Evolutionary conservation across 1,284 basidiomycete species (phyloP).

Genomic region (Leccinum glutinopallens): DNA sequence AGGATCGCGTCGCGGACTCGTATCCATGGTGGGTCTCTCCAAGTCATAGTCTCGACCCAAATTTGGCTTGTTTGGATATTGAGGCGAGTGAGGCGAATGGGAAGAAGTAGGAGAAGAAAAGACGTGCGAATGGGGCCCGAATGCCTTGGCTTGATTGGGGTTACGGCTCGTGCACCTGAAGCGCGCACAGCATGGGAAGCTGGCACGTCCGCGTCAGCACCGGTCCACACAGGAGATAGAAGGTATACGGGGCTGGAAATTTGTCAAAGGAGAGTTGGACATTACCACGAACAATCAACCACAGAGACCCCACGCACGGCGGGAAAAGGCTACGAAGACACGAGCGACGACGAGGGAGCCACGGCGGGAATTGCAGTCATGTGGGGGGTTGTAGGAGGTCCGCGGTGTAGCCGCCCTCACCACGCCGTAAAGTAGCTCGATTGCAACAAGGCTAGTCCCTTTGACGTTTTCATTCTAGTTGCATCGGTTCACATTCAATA

Average conservation of each 20-base stretch:
- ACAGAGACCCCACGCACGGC: background rate
- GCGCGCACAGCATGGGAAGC: constrained; percentile 5
- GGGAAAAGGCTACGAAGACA: too few species aligned
- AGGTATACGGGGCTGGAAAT: too few species aligned
- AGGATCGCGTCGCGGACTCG: constrained; percentile 28
- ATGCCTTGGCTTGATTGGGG: constrained; percentile 12
- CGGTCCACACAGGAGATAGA: background rate
- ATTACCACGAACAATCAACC: background rate
- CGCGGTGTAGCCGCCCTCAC: too few species aligned
- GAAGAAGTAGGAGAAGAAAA: constrained; percentile 6
- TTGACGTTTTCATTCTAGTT: too few species aligned
- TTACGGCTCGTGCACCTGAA: constrained; percentile 22
- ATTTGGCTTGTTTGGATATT: constrained; percentile 4
- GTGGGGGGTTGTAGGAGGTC: too few species aligned
- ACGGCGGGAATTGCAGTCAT: too few species aligned
- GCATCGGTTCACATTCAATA: background rate
- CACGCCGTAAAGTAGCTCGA: too few species aligned
- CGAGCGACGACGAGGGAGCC: too few species aligned
- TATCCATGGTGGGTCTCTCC: constrained; percentile 31
- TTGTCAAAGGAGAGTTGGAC: background rate
- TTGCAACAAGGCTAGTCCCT: too few species aligned
- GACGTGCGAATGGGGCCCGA: constrained; percentile 7
- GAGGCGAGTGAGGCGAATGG: constrained; percentile 4
- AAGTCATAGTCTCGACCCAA: constrained; percentile 8
- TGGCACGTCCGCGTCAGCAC: constrained; percentile 15